phyloP scores from a whole-genome alignment of 2,329 filamentous ascomycete genomes.

The Fusarium lyarnte region DNA sequence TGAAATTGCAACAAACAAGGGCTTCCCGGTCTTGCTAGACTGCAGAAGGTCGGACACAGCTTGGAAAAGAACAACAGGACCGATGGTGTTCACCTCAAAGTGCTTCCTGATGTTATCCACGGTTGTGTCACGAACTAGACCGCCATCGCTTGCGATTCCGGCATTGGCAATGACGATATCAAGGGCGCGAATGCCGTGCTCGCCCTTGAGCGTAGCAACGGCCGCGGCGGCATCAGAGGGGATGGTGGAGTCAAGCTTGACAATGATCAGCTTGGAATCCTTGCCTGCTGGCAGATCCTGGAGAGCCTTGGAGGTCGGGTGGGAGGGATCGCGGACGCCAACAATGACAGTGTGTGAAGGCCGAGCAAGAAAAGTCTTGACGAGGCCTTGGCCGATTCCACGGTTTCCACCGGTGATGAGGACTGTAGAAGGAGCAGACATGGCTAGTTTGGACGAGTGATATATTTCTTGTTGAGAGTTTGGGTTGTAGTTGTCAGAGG shows the following conservation, averaged over 20 bases:
- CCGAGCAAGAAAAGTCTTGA: neutral
- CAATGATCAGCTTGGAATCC: neutral
- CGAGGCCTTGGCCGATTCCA: neutral
- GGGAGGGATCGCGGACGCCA: neutral
- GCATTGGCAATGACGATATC: neutral
- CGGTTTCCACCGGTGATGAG: slow-evolving; percentile 3
- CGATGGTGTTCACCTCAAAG: neutral
- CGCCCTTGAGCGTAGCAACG: neutral
- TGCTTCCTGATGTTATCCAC: neutral
- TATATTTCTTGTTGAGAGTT: accelerated
- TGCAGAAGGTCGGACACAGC: neutral
- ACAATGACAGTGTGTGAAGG: neutral
- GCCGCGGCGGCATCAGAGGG: neutral
- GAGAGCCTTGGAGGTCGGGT: neutral
- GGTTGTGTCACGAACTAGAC: neutral
- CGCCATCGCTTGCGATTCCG: neutral
- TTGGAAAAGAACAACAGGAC: neutral
- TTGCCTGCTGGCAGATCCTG: neutral
- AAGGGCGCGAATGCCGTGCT: neutral
- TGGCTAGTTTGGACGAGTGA: neutral
- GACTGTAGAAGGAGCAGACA: neutral
- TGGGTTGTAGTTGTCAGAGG: accelerated
- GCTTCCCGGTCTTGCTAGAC: neutral
- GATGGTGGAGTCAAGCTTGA: neutral
- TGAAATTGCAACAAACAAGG: neutral